Base-by-base conservation (phyloP, 306 rosid genomes). In the Rosa persica region DNA sequence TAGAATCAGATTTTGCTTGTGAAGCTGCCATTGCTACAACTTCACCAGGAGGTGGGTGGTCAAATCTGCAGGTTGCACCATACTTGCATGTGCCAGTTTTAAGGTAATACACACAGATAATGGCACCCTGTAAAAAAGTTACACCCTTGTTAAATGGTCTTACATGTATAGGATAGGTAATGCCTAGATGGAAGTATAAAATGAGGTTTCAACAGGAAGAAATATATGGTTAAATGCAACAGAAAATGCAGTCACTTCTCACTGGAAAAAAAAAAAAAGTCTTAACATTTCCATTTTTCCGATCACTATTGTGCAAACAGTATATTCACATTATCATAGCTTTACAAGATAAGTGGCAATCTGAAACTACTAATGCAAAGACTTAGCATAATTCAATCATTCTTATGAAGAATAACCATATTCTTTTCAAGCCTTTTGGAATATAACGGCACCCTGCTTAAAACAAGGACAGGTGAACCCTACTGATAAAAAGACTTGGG, bases 41-140 rank as follows among this genome's bases (percentile, higher is more conserved):
- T 88, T 95, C 98, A 30, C 90, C 97, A 25, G 98, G 98, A 72
- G 98, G 96, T 9, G 98, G 98, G 84, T 95, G 98, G 81, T 95
- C 98, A 75, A 95, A 95, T 87, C 87, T 92, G 91, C 98, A 95
- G 83, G 90, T 87, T 48, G 92, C 80, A 20, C 96, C 98, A 83
- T 75, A 95, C 89, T 89, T 95, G 91, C 98, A 95, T 0, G 98
- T 86, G 65, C 92, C 97, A 10, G 98, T 95, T 91, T 95, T 95
- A 78, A 95, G 74, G 87, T 92, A 95, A 79, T 92, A 95, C 8
- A 96, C 98, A 76, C 98, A 95, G 67, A 89, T 83, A 47, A 78
- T 87, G 51, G 87, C 84, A 76, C 91, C 98, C 98, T 95, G 91
- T 82, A 78, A 82, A 68, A 85, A 71, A 15, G 55, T 39, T 68